phyloP scores from a whole-genome alignment of 805 yeast genomes.

The Zygosaccharomyces bailii region DNA sequence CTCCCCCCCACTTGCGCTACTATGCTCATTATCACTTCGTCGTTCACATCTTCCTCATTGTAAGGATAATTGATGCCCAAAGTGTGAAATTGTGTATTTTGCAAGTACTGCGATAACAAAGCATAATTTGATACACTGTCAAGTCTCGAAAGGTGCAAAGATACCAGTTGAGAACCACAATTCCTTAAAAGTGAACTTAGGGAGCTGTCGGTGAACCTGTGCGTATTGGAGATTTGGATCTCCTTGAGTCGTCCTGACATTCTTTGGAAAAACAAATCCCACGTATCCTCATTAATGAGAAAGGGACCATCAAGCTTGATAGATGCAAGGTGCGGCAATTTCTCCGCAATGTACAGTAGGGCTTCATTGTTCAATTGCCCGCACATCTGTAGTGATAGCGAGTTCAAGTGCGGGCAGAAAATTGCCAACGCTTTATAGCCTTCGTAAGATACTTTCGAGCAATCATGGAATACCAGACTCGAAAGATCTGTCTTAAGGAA shows the following conservation, averaged over 20 bases:
- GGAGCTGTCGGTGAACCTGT: conserved; percentile 69
- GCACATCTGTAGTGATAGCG: conserved; percentile 79
- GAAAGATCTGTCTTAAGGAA: conserved; percentile 62
- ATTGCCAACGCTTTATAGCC: conserved; percentile 69
- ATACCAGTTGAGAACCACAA: conserved; percentile 54
- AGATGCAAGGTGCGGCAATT: conserved; percentile 51
- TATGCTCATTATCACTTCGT: conserved; percentile 60
- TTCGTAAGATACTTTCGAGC: conserved; percentile 69
- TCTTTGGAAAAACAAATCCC: conserved; percentile 71
- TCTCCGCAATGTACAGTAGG: conserved; percentile 56
- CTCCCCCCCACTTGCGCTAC: conserved; percentile 61
- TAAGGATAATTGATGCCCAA: conserved; percentile 69
- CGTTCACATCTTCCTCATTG: conserved; percentile 61
- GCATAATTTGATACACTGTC: conserved; percentile 70
- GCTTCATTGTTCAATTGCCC: conserved; percentile 85
- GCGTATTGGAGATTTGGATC: conserved; percentile 75
- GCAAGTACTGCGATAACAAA: conserved; percentile 60
- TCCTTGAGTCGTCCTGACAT: conserved; percentile 52
- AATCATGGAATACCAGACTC: conserved; percentile 81
- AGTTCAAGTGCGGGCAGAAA: conserved; percentile 68
- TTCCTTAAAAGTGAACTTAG: conserved; percentile 58
- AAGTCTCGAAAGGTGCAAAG: conserved; percentile 60
- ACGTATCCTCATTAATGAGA: conserved; percentile 65
- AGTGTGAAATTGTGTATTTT: conserved; percentile 42
- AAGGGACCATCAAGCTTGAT: conserved; percentile 87